Base-by-base conservation (phyloP, 176 grass and related monocot species). In the Aegilops sharonensis region DNA sequence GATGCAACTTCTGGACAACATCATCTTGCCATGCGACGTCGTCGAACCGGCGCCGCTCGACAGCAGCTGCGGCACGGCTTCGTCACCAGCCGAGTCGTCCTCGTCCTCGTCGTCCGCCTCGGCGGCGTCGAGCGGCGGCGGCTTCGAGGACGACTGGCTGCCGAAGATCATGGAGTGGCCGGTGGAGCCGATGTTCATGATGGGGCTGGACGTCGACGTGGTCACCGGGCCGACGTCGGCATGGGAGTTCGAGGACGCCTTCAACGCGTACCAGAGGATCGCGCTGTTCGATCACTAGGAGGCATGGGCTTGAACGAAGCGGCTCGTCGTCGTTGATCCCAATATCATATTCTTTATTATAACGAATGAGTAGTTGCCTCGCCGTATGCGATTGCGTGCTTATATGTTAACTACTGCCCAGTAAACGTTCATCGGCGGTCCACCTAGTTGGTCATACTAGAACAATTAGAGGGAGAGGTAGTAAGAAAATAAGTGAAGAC, bases 111-210 rank as follows among this genome's bases (percentile, higher is more conserved):
- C 84, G 1, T 80, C 85, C 0, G 65, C 89, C 3, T 24, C 81
- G 13, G 77, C 83, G 31, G 71, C 85, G 6, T 89, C 90, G 4
- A 87, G 83, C 5, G 50, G 50, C 50, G 45, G 50, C 5, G 45
- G 68, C n/a, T 40, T 78, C n/a, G 87, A 87, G 57, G 81, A 72
- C 5, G 84, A 93, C 43, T 92, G 93, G 88, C 84, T 81, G 15
- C 56, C 85, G 48, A 71, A 89, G 81, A 81, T 88, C 78, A 82
- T 90, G 89, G 92, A 95, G 83, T 97, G 95, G 95, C 89, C 95
- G 8, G 92, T 89, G 8, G 92, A 97, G 21, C 84, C 92, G 18
- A 91, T 91, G 85, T 95, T 85, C 85, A 34, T 93, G 50, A 87
- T 54, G 65, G 90, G 90, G 12, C 81, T 94, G 65, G 91, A 93